phyloP scores from a whole-genome alignment of 768 basidiomycete genomes.

The Rhizopogon vulgaris region DNA sequence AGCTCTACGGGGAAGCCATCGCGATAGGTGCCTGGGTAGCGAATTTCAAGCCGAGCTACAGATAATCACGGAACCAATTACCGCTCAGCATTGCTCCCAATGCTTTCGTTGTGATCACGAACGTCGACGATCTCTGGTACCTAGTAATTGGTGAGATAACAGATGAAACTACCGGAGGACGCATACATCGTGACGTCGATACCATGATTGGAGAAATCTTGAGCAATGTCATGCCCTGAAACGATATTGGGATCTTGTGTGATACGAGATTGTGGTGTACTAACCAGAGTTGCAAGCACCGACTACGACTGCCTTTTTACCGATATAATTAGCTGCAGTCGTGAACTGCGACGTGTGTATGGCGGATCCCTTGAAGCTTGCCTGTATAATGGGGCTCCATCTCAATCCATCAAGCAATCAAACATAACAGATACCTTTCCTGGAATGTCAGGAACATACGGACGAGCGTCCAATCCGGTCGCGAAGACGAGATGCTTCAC shows the following conservation, averaged over 20 bases:
- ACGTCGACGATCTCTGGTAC: conserved; percentile 21
- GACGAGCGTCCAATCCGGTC: conserved; percentile 42
- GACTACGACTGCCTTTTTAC: conserved; percentile 64
- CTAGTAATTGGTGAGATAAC: conserved; percentile 8
- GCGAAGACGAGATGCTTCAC: conserved; percentile 53
- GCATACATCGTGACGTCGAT: conserved; percentile 25
- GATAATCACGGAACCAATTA: neutral
- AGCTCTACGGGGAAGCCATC: conserved; percentile 17
- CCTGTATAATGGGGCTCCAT: conserved; percentile 20
- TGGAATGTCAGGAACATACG: conserved; percentile 37
- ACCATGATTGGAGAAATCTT: conserved; percentile 26
- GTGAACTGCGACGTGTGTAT: conserved; percentile 50
- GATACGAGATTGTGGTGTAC: neutral
- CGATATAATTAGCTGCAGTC: conserved; percentile 40
- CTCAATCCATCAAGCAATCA: neutral
- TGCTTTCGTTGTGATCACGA: conserved; percentile 11
- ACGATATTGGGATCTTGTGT: neutral
- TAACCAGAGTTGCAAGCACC: conserved; percentile 61
- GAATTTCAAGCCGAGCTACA: neutral
- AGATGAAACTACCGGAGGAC: neutral
- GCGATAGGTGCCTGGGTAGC: conserved; percentile 11
- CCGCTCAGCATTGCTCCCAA: conserved; percentile 8
- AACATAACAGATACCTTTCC: neutral
- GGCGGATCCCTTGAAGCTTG: conserved; percentile 46
- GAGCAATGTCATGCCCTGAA: conserved; percentile 32